A percentile compares a stretch with the other conserved stretches of the same genome.
Evolutionary conservation across 2,329 filamentous ascomycete genomes (phyloP).

Genomic region (Clonostachys chloroleuca): DNA sequence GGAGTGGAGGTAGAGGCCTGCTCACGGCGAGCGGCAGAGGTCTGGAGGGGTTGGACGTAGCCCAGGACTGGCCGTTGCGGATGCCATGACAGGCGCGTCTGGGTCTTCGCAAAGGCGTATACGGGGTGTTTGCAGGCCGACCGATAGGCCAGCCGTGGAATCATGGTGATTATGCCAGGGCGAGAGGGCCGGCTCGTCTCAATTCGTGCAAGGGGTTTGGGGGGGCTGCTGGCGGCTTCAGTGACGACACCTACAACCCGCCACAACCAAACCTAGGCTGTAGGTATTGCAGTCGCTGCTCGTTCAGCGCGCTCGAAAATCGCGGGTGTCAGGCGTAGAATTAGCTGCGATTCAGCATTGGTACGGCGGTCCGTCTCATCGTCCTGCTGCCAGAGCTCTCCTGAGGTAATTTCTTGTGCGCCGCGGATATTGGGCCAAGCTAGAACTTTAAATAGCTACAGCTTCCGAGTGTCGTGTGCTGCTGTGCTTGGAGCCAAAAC

Average conservation of each 20-base stretch:
- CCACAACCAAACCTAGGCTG: slow-evolving; percentile 27
- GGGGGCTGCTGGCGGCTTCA: slow-evolving; percentile 16
- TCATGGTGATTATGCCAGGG: slow-evolving; percentile 17
- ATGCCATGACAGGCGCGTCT: slow-evolving; percentile 18
- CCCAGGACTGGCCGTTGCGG: slow-evolving; percentile 14
- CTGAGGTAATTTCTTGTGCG: too few species aligned
- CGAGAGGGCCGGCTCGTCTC: too few species aligned
- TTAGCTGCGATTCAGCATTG: too few species aligned
- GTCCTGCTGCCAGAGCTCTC: slow-evolving; percentile 56
- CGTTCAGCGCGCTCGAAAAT: slow-evolving; percentile 59
- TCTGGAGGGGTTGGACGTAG: slow-evolving; percentile 20
- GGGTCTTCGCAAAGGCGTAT: slow-evolving; percentile 15
- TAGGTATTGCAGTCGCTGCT: slow-evolving; percentile 84
- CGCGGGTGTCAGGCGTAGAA: too few species aligned
- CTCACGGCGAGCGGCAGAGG: slow-evolving; percentile 19
- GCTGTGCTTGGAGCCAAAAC: too few species aligned
- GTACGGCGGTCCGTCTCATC: slow-evolving; percentile 49
- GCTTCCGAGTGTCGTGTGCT: too few species aligned
- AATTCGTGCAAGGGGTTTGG: slow-evolving; percentile 3
- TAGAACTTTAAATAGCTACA: too few species aligned
- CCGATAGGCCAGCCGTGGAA: slow-evolving; percentile 25
- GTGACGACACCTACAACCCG: not conserved
- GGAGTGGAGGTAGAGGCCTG: slow-evolving; percentile 8
- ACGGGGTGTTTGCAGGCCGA: slow-evolving; percentile 22
- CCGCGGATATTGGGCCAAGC: too few species aligned